These are phyloP conservation scores for Torulaspora indica DNA, from an alignment of 805 yeast species.

Conservation along the genomic window DNA sequence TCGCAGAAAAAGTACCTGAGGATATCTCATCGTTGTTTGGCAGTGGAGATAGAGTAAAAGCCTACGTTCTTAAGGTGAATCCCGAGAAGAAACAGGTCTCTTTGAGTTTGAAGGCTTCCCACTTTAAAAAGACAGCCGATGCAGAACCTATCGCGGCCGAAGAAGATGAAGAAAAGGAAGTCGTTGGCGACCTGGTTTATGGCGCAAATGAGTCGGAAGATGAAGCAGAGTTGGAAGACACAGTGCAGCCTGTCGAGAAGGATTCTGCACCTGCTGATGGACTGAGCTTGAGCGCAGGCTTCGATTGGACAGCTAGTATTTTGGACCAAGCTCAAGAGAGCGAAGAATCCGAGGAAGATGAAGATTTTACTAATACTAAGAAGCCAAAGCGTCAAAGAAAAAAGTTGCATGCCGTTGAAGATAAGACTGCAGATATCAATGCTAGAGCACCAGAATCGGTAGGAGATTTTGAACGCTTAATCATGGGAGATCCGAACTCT, in stretches of 20 bases:
- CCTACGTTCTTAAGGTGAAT: slow-evolving; percentile 64
- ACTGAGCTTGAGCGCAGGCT: slow-evolving; percentile 70
- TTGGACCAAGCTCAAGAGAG: slow-evolving; percentile 71
- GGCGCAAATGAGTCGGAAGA: slow-evolving; percentile 35
- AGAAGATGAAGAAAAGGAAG: slow-evolving; percentile 26
- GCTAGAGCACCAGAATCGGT: slow-evolving; percentile 88
- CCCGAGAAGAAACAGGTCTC: slow-evolving; percentile 67
- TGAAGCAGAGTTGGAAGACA: slow-evolving; percentile 34
- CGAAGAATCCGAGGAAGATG: slow-evolving; percentile 51
- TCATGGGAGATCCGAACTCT: slow-evolving; percentile 89
- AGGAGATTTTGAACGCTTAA: slow-evolving; percentile 84
- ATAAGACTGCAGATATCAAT: slow-evolving; percentile 77
- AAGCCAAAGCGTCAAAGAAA: slow-evolving; percentile 46
- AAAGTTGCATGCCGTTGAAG: slow-evolving; percentile 50
- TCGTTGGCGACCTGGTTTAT: slow-evolving; percentile 30
- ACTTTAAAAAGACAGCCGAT: slow-evolving; percentile 44
- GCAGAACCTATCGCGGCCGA: slow-evolving; percentile 18
- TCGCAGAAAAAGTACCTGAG: slow-evolving; percentile 61
- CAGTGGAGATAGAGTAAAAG: slow-evolving; percentile 88
- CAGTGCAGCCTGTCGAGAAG: slow-evolving; percentile 25
- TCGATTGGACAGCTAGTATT: slow-evolving; percentile 93
- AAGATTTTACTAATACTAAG: slow-evolving; percentile 43
- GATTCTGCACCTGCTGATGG: slow-evolving; percentile 43
- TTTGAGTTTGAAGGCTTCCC: slow-evolving; percentile 92
- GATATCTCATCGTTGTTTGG: slow-evolving; percentile 66